These are phyloP conservation scores for Fusarium luffae DNA, from an alignment of 2,329 filamentous ascomycete genomes.

Conservation along the genomic window DNA sequence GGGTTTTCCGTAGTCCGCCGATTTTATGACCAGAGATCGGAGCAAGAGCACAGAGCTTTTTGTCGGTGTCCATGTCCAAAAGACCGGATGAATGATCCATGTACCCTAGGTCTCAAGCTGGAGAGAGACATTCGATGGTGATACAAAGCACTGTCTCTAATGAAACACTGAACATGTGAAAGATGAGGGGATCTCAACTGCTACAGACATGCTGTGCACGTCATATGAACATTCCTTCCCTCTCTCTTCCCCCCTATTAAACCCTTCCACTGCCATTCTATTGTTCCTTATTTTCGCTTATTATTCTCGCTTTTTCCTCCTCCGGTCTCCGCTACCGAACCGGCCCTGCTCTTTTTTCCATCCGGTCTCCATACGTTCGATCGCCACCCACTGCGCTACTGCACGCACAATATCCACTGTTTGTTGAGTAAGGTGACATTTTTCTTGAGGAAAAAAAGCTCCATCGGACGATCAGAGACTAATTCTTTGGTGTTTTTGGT, in stretches of 20 bases:
- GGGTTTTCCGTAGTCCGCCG: constrained; percentile 32
- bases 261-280: not conserved
- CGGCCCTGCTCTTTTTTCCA: constrained; percentile 13
- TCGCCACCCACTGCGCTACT: constrained; percentile 11
- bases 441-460: not conserved
- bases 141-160: constrained; percentile 9
- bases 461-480: constrained; percentile 18
- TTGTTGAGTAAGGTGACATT: constrained; percentile 31
- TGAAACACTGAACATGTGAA: constrained; percentile 29
- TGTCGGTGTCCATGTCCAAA: not conserved
- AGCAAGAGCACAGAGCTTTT: not conserved
- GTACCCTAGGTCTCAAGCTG: no score
- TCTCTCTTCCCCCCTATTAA: constrained; percentile 11
- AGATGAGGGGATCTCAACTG: constrained; percentile 6
- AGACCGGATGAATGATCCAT: constrained; percentile 1
- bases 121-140: not conserved
- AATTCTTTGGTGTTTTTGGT: constrained; percentile 1
- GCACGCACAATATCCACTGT: constrained; percentile 3
- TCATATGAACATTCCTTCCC: constrained; percentile 33
- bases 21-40: not conserved
- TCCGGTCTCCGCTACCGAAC: constrained; percentile 8
- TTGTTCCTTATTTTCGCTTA: constrained; percentile 16
- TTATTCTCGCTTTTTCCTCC: not conserved
- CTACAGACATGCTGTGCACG: constrained; percentile 13
- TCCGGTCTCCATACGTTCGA: constrained; percentile 19